Conservation (phyloP, 129 eudicot species). For the carrot (Daucus carota) region DH1_v3.0 NC_030386.2:20942501-20943000, state of each 20-base stretch:
- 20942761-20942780: not conserved
- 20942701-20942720: too few species aligned
- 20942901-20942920: constrained; percentile 64
- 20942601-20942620: too few species aligned
- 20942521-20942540: too few species aligned
- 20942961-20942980: not conserved
- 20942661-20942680: too few species aligned
- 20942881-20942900: constrained; percentile 52
- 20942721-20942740: not conserved
- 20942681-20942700: too few species aligned
- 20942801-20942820: not conserved
- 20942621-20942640: too few species aligned
- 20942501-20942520: too few species aligned
- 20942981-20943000: not conserved
- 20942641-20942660: too few species aligned
- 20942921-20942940: not conserved
- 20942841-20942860: not conserved
- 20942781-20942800: not conserved
- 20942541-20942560: too few species aligned
- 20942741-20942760: not conserved
- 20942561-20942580: too few species aligned
- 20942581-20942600: too few species aligned
- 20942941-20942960: not conserved
- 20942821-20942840: not conserved
- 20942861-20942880: not conserved